A percentile compares a stretch with the other conserved stretches of the same genome.
Conservation (phyloP, 2,329 filamentous ascomycete genomes). For the Alternaria ethzedia region DNA sequence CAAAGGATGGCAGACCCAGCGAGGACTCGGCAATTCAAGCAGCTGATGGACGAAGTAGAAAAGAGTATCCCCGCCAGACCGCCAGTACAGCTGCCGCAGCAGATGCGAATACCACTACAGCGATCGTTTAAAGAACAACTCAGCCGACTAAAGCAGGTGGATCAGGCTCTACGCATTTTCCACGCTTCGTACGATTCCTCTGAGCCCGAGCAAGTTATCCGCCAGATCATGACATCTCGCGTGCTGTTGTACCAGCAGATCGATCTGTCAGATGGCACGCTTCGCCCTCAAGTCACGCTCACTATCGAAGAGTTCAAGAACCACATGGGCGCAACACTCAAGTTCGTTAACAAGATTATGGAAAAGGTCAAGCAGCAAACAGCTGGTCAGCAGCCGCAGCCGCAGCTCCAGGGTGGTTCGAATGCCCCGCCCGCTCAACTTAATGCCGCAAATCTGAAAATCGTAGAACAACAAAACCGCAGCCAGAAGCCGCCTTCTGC, state of each 20-base stretch:
- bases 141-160: constrained; percentile 34
- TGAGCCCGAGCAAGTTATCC: constrained; percentile 35
- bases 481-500: constrained; percentile 57
- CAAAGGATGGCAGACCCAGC: constrained; percentile 36
- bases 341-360: constrained; percentile 39
- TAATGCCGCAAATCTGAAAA: constrained; percentile 47
- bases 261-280: constrained; percentile 33
- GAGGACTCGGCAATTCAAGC: constrained; percentile 32
- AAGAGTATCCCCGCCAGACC: constrained; percentile 29
- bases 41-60: constrained; percentile 39
- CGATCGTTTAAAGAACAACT: constrained; percentile 36
- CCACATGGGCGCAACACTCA: constrained; percentile 31
- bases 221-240: constrained; percentile 34
- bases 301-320: constrained; percentile 36
- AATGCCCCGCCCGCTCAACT: constrained; percentile 37
- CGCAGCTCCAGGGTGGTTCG: constrained; percentile 22
- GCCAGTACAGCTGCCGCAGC: constrained; percentile 27
- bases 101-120: constrained; percentile 35
- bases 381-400: constrained; percentile 18
- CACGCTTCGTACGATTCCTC: constrained; percentile 32
- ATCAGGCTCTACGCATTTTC: constrained; percentile 41
- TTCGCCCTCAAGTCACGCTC: constrained; percentile 37
- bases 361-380: constrained; percentile 28
- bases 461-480: constrained; percentile 55
- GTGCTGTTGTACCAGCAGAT: constrained; percentile 38